Percentiles rank a stretch among this genome's conserved stretches.
Evolutionary conservation across 164 flowering plant species (phyloP).

Genomic region (Vitis labrusca): DNA sequence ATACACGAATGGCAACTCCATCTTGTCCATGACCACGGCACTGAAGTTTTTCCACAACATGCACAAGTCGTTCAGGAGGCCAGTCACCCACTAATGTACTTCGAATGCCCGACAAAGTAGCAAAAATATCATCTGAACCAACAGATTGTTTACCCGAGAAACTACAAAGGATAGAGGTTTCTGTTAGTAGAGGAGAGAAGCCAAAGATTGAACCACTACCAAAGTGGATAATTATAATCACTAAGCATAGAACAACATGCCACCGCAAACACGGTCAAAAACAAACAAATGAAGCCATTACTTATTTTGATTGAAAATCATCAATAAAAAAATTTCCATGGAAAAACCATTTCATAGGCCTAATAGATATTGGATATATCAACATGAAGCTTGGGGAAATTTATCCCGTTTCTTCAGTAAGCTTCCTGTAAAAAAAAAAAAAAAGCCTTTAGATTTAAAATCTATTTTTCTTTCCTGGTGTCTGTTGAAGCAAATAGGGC

Average conservation of each 20-base stretch:
- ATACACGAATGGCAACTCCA: slow-evolving; percentile 86
- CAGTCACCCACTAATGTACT: slow-evolving; percentile 82
- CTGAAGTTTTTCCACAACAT: slow-evolving; percentile 92
- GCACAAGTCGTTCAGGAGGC: slow-evolving; percentile 88
- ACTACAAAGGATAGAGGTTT: slow-evolving; percentile 31
- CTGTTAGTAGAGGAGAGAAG: slow-evolving; percentile 3
- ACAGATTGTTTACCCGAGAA: slow-evolving; percentile 62
- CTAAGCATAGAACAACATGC: background rate
- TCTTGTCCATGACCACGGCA: slow-evolving; percentile 85
- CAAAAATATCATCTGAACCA: slow-evolving; percentile 71
- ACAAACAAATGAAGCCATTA: too few species aligned
- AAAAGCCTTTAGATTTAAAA: background rate
- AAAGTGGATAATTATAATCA: background rate
- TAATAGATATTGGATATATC: background rate
- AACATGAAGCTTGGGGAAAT: background rate
- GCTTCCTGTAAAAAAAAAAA: background rate
- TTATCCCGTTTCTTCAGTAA: background rate
- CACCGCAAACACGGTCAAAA: too few species aligned
- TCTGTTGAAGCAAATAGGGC: too few species aligned
- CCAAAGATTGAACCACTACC: background rate
- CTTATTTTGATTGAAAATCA: background rate
- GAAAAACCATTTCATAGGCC: background rate
- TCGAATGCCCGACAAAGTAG: slow-evolving; percentile 54
- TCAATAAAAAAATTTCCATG: background rate
- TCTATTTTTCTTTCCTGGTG: too few species aligned